Conservation (phyloP, 2,329 filamentous ascomycete genomes). For the Fusarium brevicatenulatum region DNA sequence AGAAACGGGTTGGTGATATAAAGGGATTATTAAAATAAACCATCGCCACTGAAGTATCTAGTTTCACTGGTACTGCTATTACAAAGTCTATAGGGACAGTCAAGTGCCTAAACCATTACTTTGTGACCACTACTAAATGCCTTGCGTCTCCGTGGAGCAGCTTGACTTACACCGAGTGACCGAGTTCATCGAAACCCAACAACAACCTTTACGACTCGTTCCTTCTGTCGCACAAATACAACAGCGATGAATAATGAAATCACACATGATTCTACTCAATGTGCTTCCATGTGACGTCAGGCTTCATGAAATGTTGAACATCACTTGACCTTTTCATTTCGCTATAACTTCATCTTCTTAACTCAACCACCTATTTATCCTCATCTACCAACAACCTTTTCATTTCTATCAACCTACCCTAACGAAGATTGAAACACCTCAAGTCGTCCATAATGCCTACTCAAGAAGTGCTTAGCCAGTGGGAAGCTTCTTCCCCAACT, state of each 20-base stretch:
- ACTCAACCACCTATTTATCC: background rate
- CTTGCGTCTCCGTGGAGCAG: background rate
- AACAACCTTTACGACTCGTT: background rate
- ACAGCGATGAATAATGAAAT: background rate
- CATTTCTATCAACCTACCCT: background rate
- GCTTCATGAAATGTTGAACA: background rate
- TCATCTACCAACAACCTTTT: background rate
- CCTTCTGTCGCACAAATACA: constrained; percentile 10
- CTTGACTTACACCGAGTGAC: constrained; percentile 9
- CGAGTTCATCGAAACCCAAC: background rate
- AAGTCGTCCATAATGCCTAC: constrained; percentile 27
- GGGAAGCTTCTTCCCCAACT: constrained; percentile 20
- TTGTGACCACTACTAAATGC: background rate
- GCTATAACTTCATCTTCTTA: background rate
- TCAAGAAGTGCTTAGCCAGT: constrained; percentile 35
- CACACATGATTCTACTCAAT: background rate
- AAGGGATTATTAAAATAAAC: fast-evolving
- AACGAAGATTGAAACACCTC: background rate
- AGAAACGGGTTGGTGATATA: no score
- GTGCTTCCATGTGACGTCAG: constrained; percentile 13
- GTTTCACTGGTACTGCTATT: fast-evolving
- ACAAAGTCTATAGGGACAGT: fast-evolving
- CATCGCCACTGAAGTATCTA: fast-evolving
- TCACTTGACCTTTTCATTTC: background rate
- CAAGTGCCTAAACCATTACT: background rate